phyloP scores from a whole-genome alignment of 2,329 filamentous ascomycete genomes.

The Phaeophleospora eucalypticola region DNA sequence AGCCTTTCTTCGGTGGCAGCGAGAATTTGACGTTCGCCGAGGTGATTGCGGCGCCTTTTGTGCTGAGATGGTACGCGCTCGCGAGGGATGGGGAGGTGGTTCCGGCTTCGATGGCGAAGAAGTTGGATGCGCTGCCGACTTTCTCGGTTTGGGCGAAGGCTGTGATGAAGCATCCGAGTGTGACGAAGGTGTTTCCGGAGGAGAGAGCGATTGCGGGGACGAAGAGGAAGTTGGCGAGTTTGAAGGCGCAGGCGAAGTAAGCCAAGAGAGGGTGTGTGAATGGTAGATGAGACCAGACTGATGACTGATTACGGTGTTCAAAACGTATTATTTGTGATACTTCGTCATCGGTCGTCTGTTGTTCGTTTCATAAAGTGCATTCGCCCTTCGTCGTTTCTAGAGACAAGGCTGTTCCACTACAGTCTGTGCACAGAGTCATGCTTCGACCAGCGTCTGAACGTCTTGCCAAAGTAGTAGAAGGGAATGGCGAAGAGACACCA shows the following conservation, averaged over 20 bases:
- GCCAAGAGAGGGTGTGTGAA: constrained; percentile 2
- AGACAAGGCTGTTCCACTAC: constrained; percentile 26
- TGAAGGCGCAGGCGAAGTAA: constrained; percentile 24
- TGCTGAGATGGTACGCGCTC: constrained; percentile 57
- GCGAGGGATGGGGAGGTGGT: constrained; percentile 53
- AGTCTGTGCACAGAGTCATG: constrained; percentile 54
- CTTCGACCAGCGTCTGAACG: constrained; percentile 52
- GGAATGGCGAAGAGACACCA: constrained; percentile 53
- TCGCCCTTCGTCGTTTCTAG: no score
- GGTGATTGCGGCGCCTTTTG: constrained; percentile 64
- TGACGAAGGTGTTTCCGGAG: constrained; percentile 61
- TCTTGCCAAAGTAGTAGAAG: constrained; percentile 58
- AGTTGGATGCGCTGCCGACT: constrained; percentile 57
- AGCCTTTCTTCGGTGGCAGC: constrained; percentile 45
- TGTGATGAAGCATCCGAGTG: constrained; percentile 49
- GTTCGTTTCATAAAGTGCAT: no score
- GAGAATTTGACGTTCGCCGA: constrained; percentile 66
- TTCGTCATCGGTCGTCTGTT: not conserved
- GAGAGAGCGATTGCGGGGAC: constrained; percentile 38
- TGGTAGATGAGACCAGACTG: no score
- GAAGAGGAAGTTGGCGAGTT: constrained; percentile 41
- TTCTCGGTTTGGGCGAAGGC: constrained; percentile 31
- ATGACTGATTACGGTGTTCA: not conserved
- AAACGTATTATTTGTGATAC: not conserved
- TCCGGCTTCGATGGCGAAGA: constrained; percentile 46